Evolutionary conservation across 257 asterid genomes (phyloP).

Genomic region (Penstemon barbatus): DNA sequence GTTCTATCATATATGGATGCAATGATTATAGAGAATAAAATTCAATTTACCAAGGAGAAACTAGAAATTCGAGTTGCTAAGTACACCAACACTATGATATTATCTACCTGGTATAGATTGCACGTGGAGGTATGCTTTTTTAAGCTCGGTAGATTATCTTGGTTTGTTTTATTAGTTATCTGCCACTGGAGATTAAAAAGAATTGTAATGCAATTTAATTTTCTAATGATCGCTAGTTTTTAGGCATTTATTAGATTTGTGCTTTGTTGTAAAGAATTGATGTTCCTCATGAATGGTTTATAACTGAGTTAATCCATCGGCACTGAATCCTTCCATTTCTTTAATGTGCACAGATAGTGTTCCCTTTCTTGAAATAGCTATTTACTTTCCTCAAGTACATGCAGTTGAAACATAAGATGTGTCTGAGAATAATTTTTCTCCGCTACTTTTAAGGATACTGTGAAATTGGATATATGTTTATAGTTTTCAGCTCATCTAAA

Average conservation of each 20-base stretch:
- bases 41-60: neutral
- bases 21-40: neutral
- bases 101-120: neutral
- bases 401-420: neutral
- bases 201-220: neutral
- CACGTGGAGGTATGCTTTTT: neutral
- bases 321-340: constrained; percentile 10
- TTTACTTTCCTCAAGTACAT: constrained; percentile 7
- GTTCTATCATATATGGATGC: neutral
- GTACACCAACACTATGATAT: neutral
- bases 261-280: neutral
- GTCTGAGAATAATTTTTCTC: constrained; percentile 1
- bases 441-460: constrained; percentile 12
- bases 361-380: neutral
- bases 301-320: neutral
- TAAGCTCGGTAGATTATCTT: neutral
- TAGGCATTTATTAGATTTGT: constrained; percentile 1
- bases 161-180: neutral
- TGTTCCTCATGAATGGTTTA: constrained; percentile 12
- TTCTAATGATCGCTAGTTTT: neutral
- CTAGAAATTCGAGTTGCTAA: constrained; percentile 6
- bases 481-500: neutral
- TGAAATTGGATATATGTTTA: neutral
- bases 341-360: neutral
- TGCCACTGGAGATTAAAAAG: neutral